Conservation (phyloP, 2,329 filamentous ascomycete species). For the Amesomyces nigricolor region DNA sequence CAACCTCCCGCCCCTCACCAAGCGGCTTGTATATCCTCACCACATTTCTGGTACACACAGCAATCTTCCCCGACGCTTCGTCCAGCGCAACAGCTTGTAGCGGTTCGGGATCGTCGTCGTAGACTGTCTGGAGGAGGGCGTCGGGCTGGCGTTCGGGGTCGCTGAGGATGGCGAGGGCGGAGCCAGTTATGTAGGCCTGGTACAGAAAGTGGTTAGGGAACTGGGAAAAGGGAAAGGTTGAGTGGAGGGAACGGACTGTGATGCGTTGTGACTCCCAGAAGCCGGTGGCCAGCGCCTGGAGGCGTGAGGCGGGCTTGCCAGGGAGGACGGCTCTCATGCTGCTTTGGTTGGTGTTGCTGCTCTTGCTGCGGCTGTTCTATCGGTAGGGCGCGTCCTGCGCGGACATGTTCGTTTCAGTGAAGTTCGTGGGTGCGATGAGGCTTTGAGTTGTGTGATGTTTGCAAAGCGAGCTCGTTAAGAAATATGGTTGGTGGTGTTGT, state of each 20-base stretch:
- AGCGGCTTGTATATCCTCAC: conserved; percentile 77
- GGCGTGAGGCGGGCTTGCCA: conserved; percentile 43
- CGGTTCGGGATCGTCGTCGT: conserved; percentile 65
- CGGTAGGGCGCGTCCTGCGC: conserved; percentile 15
- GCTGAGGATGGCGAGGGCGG: conserved; percentile 76
- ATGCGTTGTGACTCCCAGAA: conserved; percentile 38
- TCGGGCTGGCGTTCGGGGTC: conserved; percentile 50
- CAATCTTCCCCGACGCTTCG: conserved; percentile 73
- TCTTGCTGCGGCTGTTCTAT: conserved; percentile 11
- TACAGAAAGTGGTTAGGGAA: background rate
- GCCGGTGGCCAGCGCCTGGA: conserved; percentile 44
- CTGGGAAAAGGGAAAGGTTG: background rate
- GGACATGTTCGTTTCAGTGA: conserved; percentile 12
- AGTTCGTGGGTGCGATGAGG: too few species aligned
- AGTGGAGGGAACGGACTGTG: conserved; percentile 26
- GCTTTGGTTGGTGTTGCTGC: background rate
- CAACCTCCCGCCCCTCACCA: conserved; percentile 55
- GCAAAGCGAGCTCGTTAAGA: background rate
- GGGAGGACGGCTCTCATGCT: conserved; percentile 44
- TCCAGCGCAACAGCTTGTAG: conserved; percentile 77
- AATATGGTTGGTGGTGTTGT: background rate
- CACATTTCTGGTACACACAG: conserved; percentile 59
- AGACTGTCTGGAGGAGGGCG: conserved; percentile 76
- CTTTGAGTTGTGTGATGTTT: background rate
- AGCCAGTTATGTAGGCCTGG: conserved; percentile 84